Base-by-base conservation (phyloP, 306 rosid species). In the Bauhinia variegata region DNA sequence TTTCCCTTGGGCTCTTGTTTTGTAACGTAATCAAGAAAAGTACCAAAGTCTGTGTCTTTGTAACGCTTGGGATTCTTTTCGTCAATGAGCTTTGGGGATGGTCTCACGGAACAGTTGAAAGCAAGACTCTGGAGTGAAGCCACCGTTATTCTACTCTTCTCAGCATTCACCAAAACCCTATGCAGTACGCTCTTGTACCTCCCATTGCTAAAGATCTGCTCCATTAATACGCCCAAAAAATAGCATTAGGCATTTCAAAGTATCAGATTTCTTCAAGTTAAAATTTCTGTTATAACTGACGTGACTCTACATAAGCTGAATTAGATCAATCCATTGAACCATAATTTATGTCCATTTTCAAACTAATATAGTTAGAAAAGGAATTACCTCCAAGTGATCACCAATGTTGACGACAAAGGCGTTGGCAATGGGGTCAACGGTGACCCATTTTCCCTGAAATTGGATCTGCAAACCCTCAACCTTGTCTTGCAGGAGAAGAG, bases 201-300 rank as follows among this genome's bases (percentile, higher is more conserved):
- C 14, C 98, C 98, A 4, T 92, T 92, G 86, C 98, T 92, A 64
- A 80, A 84, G 63, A 92, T 92, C 98, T 92, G 87, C n/a, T 41
- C 13, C 47, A 41, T 10, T 0, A 37, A 11, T n/a, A 16, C 6
- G 48, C 32, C 32, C 38, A 31, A 23, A 66, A 11, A 11, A 9
- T 16, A 23, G 2, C 13, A 54, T 11, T 23, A 23, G 28, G 28
- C 28, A 23, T 23, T n/a, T n/a, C n/a, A n/a, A n/a, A n/a, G n/a
- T n/a, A n/a, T n/a, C n/a, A n/a, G n/a, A n/a, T n/a, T n/a, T n/a
- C n/a, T n/a, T n/a, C n/a, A n/a, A n/a, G n/a, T n/a, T n/a, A n/a
- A n/a, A n/a, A n/a, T n/a, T n/a, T n/a, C n/a, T n/a, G n/a, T n/a
- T n/a, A n/a, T n/a, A n/a, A n/a, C n/a, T n/a, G n/a, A n/a, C n/a